Evolutionary conservation across 495 filamentous ascomycete genomes (phyloP).

Genomic region (Ramalina intermedia): DNA sequence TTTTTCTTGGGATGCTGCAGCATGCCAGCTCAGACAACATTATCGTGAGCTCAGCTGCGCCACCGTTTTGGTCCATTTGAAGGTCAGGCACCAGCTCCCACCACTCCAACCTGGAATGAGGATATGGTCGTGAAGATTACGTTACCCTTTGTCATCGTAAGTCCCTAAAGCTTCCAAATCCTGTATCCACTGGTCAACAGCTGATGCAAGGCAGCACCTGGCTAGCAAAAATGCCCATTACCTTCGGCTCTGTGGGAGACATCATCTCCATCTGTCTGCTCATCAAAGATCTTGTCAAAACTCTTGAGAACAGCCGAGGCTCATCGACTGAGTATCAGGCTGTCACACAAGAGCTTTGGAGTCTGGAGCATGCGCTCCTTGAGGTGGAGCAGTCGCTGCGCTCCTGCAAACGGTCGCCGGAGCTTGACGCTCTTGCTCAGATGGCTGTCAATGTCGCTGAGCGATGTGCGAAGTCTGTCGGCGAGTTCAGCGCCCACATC

Average conservation of each 20-base stretch:
- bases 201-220: too few species aligned
- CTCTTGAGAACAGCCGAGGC: conserved; percentile 16
- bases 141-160: too few species aligned
- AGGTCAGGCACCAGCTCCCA: too few species aligned
- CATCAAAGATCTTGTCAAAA: conserved; percentile 19
- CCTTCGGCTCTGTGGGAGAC: conserved; percentile 23
- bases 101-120: too few species aligned
- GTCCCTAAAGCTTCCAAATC: too few species aligned
- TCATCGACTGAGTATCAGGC: conserved; percentile 17
- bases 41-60: too few species aligned
- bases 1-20: too few species aligned
- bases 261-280: conserved; percentile 19
- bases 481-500: too few species aligned
- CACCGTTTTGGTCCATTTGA: too few species aligned
- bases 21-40: too few species aligned
- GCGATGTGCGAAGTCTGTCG: background rate
- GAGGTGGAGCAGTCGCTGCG: conserved; percentile 14
- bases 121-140: too few species aligned
- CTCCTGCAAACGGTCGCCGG: background rate
- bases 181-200: too few species aligned
- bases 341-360: conserved; percentile 15
- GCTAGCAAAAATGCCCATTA: conserved; percentile 15
- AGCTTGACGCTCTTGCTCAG: conserved; percentile 7
- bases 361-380: conserved; percentile 15
- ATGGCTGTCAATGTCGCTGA: background rate